A percentile compares a stretch with the other conserved stretches of the same genome.
Conservation (phyloP, 768 basidiomycete species). For the Crepidotus variabilis region DNA sequence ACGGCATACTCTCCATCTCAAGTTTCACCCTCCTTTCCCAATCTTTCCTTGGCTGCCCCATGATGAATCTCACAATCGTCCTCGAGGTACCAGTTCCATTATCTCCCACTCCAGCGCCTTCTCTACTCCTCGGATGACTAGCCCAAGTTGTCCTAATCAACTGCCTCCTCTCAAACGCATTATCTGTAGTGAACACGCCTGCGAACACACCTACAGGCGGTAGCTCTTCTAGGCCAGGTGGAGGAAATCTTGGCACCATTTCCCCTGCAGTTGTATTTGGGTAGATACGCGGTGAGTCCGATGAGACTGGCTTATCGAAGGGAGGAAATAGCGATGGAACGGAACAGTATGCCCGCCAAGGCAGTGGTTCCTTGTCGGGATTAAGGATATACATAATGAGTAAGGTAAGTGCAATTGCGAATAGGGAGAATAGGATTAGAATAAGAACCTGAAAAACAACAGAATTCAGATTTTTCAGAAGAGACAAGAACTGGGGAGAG, state of each 20-base stretch:
- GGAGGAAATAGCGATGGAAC: conserved; percentile 47
- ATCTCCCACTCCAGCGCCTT: conserved; percentile 69
- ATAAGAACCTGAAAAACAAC: conserved; percentile 24
- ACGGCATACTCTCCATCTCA: conserved; percentile 84
- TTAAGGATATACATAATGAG: conserved; percentile 90
- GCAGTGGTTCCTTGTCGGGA: conserved; percentile 91
- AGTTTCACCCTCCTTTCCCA: conserved; percentile 78
- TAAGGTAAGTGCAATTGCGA: conserved; percentile 82
- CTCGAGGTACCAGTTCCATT: conserved; percentile 73
- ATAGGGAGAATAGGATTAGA: conserved; percentile 65
- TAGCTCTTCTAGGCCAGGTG: conserved; percentile 64
- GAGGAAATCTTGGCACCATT: conserved; percentile 56
- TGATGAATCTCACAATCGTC: conserved; percentile 83
- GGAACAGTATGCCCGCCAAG: conserved; percentile 93
- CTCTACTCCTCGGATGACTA: conserved; percentile 72
- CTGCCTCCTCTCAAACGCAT: conserved; percentile 79
- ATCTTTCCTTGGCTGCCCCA: conserved; percentile 78
- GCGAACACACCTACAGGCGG: conserved; percentile 85
- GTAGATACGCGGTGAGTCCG: conserved; percentile 36
- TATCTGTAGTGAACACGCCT: conserved; percentile 89
- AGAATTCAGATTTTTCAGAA: conserved; percentile 7
- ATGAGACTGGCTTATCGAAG: conserved; percentile 37
- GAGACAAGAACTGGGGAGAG: conserved; percentile 5
- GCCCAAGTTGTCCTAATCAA: conserved; percentile 88
- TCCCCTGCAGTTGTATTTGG: conserved; percentile 30